phyloP scores from a whole-genome alignment of 2,329 filamentous ascomycete species.

The Huntiella savannae region DNA sequence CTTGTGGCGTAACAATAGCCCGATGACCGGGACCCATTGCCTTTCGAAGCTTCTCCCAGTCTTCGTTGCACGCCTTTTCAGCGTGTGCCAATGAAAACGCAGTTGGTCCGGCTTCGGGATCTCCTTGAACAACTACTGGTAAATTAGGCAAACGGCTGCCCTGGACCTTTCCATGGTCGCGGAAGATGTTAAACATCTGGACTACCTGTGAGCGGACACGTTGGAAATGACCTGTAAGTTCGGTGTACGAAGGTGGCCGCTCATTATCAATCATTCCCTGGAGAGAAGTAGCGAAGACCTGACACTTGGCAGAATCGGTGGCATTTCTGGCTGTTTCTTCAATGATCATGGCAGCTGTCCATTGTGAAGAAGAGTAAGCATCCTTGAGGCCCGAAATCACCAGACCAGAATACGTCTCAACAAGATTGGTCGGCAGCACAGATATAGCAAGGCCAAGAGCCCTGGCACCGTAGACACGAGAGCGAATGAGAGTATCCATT shows the following conservation, averaged over 20 bases:
- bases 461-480: slow-evolving; percentile 67
- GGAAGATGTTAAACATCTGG: slow-evolving; percentile 75
- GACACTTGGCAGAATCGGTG: slow-evolving; percentile 27
- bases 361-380: slow-evolving; percentile 66
- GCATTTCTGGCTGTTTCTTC: slow-evolving; percentile 64
- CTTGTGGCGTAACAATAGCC: slow-evolving; percentile 59
- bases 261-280: slow-evolving; percentile 64
- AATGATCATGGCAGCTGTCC: slow-evolving; percentile 63
- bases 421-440: slow-evolving; percentile 53
- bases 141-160: slow-evolving; percentile 57
- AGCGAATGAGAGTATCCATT: slow-evolving; percentile 70
- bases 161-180: slow-evolving; percentile 71
- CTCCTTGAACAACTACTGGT: slow-evolving; percentile 84
- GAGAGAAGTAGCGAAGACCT: slow-evolving; percentile 42
- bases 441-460: slow-evolving; percentile 76
- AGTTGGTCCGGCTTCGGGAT: slow-evolving; percentile 74
- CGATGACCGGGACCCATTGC: slow-evolving; percentile 74
- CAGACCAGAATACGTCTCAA: slow-evolving; percentile 22
- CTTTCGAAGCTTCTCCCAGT: slow-evolving; percentile 79
- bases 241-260: slow-evolving; percentile 65
- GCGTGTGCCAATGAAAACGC: slow-evolving; percentile 80
- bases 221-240: slow-evolving; percentile 77
- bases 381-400: slow-evolving; percentile 51
- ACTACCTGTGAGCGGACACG: slow-evolving; percentile 82
- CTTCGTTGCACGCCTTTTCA: slow-evolving; percentile 67